Conservation (phyloP, 495 filamentous ascomycete species). For the Penicillium macrosclerotiorum region DNA sequence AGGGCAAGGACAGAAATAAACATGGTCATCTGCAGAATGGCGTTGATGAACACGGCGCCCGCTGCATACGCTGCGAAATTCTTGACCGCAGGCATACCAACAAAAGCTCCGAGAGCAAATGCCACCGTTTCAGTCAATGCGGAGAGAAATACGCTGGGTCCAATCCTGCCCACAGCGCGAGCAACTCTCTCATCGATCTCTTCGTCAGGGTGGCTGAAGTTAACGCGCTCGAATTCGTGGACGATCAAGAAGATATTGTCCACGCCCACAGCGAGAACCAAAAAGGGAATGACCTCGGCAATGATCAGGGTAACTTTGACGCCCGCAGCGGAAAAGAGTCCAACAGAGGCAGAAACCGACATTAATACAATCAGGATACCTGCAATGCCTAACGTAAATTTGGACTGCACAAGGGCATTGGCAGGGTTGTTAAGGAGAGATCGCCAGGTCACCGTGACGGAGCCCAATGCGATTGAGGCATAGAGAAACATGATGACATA, state of each 20-base stretch:
- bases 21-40: slow-evolving; percentile 90
- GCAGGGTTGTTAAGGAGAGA: slow-evolving; percentile 77
- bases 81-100: slow-evolving; percentile 94
- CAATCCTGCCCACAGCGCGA: slow-evolving; percentile 86
- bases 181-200: slow-evolving; percentile 80
- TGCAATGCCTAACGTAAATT: slow-evolving; percentile 87
- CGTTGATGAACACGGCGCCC: slow-evolving; percentile 95
- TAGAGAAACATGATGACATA: slow-evolving; percentile 99
- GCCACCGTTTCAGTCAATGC: slow-evolving; percentile 90
- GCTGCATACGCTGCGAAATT: slow-evolving; percentile 97
- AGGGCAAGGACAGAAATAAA: slow-evolving; percentile 88
- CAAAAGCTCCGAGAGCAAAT: slow-evolving; percentile 87
- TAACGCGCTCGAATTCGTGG: slow-evolving; percentile 94
- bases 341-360: slow-evolving; percentile 93
- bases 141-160: slow-evolving; percentile 94
- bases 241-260: slow-evolving; percentile 99
- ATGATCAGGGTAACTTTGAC: slow-evolving; percentile 96
- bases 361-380: slow-evolving; percentile 95
- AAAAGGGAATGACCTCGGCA: slow-evolving; percentile 96
- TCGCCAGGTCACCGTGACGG: slow-evolving; percentile 71
- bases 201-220: slow-evolving; percentile 82
- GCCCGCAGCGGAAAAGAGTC: slow-evolving; percentile 83
- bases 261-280: slow-evolving; percentile 92
- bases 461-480: slow-evolving; percentile 86
- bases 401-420: slow-evolving; percentile 85